Evolutionary conservation across 768 basidiomycete species (phyloP).

Genomic region (Austroboletus festivus): DNA sequence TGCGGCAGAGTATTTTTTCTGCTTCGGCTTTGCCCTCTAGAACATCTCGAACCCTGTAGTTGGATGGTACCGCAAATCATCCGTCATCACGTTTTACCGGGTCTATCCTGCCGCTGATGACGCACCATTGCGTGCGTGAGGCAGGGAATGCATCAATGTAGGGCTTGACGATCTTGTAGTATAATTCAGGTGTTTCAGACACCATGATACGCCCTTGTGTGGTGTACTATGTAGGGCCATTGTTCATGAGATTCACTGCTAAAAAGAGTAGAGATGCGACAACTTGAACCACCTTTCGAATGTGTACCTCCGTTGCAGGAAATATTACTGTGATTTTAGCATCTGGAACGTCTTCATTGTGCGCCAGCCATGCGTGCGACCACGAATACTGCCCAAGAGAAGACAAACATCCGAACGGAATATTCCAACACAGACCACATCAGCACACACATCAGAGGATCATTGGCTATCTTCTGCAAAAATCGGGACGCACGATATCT

Average conservation of each 20-base stretch:
- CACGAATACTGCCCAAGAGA: conserved; percentile 74
- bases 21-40: conserved; percentile 73
- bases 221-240: too few relatives aligned
- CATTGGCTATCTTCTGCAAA: too few relatives aligned
- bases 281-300: conserved; percentile 58
- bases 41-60: conserved; percentile 79
- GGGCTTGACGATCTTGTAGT: conserved; percentile 63
- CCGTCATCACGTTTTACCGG: too few relatives aligned
- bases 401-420: neutral
- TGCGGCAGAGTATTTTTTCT: conserved; percentile 65
- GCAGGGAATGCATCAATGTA: conserved; percentile 77
- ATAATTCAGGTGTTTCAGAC: conserved; percentile 79
- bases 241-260: too few relatives aligned
- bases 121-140: conserved; percentile 77
- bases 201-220: conserved; percentile 70
- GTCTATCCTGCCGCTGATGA: neutral
- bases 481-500: conserved; percentile 54
- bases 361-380: conserved; percentile 67
- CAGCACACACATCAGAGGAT: too few relatives aligned
- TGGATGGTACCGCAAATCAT: too few relatives aligned
- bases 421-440: too few relatives aligned
- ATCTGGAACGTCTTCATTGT: conserved; percentile 47
- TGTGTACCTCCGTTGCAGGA: conserved; percentile 88
- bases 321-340: conserved; percentile 81
- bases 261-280: too few relatives aligned